Conservation (phyloP, 345 rosid species). For the Linum trigynum region DNA sequence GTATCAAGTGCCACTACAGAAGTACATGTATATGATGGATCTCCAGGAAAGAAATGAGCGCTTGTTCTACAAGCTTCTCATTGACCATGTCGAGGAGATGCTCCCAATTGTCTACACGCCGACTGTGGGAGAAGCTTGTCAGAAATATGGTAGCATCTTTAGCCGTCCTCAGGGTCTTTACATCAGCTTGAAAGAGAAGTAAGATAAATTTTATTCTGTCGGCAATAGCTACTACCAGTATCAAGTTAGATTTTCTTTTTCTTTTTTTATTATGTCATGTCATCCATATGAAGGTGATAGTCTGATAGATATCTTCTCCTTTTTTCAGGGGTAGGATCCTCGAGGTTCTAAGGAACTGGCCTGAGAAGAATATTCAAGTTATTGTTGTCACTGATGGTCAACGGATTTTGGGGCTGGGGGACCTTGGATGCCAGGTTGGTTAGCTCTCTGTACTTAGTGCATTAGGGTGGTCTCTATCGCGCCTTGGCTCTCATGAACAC, state of each 20-base stretch:
- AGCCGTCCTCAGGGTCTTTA: slow-evolving; percentile 95
- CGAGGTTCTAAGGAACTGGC: slow-evolving; percentile 93
- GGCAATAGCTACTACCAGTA: not conserved
- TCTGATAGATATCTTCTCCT: not conserved
- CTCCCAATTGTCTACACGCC: slow-evolving; percentile 95
- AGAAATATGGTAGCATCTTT: slow-evolving; percentile 92
- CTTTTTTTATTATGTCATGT: not conserved
- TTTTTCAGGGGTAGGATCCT: slow-evolving; percentile 65
- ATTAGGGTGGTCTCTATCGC: not conserved
- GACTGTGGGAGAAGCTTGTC: slow-evolving; percentile 98
- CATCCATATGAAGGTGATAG: slow-evolving; percentile 10
- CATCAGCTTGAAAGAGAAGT: slow-evolving; percentile 92
- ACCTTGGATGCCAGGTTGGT: slow-evolving; percentile 98
- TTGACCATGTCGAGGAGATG: slow-evolving; percentile 84
- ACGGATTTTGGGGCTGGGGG: slow-evolving; percentile 91
- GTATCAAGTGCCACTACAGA: slow-evolving; percentile 85
- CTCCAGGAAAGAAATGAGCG: slow-evolving; percentile 90
- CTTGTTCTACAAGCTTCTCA: slow-evolving; percentile 85
- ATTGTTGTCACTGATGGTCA: slow-evolving; percentile 97
- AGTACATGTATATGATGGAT: slow-evolving; percentile 96
- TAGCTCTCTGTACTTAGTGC: not conserved
- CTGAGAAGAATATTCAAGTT: slow-evolving; percentile 85
- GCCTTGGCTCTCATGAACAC: not conserved
- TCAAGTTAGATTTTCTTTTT: not conserved
- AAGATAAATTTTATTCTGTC: slow-evolving; percentile 11